Percentiles rank a stretch among this genome's conserved stretches.
phyloP scores from a whole-genome alignment of 1,139 yeast species.

The Saccharomyces hybrid region DNA sequence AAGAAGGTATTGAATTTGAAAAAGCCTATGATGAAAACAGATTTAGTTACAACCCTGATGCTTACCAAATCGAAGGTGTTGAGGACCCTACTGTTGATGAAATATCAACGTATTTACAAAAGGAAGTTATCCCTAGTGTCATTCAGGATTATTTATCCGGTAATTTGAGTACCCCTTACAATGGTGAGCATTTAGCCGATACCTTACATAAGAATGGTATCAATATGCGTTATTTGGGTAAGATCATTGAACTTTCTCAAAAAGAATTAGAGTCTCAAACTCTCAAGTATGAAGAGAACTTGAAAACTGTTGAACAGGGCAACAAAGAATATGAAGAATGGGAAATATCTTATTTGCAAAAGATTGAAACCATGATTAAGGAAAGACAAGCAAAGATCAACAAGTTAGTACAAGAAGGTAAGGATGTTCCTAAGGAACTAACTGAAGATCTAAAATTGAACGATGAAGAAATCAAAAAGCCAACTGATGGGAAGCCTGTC shows the following conservation, averaged over 20 bases:
- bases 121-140: conserved; percentile 47
- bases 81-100: conserved; percentile 50
- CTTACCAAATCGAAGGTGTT: conserved; percentile 47
- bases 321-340: conserved; percentile 34
- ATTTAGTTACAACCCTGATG: conserved; percentile 72
- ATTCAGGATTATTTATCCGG: conserved; percentile 43
- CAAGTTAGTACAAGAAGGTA: conserved; percentile 31
- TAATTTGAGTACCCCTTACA: conserved; percentile 60
- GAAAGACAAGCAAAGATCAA: conserved; percentile 36
- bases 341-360: conserved; percentile 29
- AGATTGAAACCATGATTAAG: conserved; percentile 36
- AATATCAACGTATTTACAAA: no score
- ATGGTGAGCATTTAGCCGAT: conserved; percentile 66
- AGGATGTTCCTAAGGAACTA: conserved; percentile 33
- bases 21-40: conserved; percentile 51
- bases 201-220: conserved; percentile 76
- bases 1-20: conserved; percentile 36
- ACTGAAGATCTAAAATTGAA: conserved; percentile 32
- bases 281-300: conserved; percentile 21
- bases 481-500: conserved; percentile 28
- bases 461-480: conserved; percentile 35
- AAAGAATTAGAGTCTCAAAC: conserved; percentile 28
- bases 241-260: conserved; percentile 4
- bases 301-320: conserved; percentile 26
- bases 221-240: conserved; percentile 82